Percentiles rank a stretch among this genome's conserved stretches.
Evolutionary conservation across 441 rosid species (phyloP).

Genomic region (Populus hybrid): DNA sequence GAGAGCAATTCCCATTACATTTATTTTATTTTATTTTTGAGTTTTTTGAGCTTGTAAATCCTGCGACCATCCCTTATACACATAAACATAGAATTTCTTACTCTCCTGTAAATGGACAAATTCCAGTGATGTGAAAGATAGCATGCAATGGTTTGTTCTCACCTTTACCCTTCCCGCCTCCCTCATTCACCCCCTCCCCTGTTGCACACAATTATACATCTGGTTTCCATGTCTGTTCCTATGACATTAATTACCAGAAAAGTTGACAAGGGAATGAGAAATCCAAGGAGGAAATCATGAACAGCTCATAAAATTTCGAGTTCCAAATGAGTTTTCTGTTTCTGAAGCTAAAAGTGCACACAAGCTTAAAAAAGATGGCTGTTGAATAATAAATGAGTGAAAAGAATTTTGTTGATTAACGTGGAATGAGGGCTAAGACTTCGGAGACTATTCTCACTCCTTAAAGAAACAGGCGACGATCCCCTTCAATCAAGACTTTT

Average conservation of each 20-base stretch:
- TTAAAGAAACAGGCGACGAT: background rate
- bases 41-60: background rate
- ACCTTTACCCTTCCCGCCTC: background rate
- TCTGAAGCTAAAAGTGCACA: background rate
- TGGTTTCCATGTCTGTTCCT: background rate
- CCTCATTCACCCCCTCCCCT: background rate
- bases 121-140: background rate
- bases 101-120: background rate
- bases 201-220: background rate
- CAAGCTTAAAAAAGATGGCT: background rate
- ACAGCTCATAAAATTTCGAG: background rate
- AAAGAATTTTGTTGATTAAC: background rate
- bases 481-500: background rate
- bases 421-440: no score
- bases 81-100: background rate
- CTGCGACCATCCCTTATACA: background rate
- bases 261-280: background rate
- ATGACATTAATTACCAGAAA: background rate
- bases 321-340: background rate
- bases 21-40: background rate
- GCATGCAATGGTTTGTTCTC: background rate
- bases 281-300: background rate
- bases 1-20: background rate
- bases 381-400: background rate
- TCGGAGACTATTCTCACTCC: background rate